Percentiles rank a stretch among this genome's conserved stretches.
Conservation (phyloP, 2,329 filamentous ascomycete genomes). For the Apiospora rasikravindrae region DNA sequence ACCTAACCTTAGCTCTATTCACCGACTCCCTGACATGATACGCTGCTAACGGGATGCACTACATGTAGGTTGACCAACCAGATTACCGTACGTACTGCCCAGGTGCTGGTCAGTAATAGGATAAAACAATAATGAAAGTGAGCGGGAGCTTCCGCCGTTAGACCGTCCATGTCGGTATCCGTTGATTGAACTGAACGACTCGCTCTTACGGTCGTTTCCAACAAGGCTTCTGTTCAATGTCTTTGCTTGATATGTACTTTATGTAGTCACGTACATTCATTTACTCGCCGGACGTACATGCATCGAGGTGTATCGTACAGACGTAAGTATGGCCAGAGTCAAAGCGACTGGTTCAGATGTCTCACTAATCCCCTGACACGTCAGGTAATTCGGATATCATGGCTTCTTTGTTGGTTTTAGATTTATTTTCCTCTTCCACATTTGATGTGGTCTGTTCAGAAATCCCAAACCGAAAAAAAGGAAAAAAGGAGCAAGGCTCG, state of each 20-base stretch:
- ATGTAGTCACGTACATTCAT: too few relatives aligned
- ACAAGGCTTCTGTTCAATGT: neutral
- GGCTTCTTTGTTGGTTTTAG: neutral
- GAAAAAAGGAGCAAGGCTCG: neutral
- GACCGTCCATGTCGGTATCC: neutral
- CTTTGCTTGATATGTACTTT: too few relatives aligned
- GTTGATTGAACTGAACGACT: neutral
- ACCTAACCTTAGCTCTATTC: too few relatives aligned
- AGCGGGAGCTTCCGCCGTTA: conserved; percentile 10
- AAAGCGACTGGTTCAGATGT: neutral
- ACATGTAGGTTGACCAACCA: neutral
- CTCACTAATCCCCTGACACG: neutral
- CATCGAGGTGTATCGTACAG: neutral
- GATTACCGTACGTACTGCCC: neutral
- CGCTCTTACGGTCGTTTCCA: neutral
- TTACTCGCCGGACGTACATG: too few relatives aligned
- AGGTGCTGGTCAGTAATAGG: neutral
- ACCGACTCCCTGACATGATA: neutral
- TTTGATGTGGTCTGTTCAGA: neutral
- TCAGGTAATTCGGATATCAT: neutral
- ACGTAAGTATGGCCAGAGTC: neutral
- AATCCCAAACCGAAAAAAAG: neutral
- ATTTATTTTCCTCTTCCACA: neutral
- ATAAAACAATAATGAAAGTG: neutral
- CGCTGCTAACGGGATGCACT: neutral